Evolutionary conservation across 2,329 filamentous ascomycete species (phyloP).

Genomic region (Cryphonectria japonica): DNA sequence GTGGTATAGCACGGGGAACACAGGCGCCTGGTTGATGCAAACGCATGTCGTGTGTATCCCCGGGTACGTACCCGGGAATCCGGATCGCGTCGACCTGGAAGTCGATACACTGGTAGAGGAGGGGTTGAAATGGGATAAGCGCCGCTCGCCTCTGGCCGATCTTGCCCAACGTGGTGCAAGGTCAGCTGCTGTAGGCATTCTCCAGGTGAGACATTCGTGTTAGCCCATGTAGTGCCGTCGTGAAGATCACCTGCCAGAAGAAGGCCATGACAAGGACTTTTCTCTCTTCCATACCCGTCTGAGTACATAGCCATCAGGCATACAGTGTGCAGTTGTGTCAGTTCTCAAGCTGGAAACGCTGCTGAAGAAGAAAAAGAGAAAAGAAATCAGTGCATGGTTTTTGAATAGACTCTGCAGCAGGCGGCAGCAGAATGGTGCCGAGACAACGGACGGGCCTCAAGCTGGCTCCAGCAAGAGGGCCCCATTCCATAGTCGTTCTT

Average conservation of each 20-base stretch:
- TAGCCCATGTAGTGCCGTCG: neutral
- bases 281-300: neutral
- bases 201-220: conserved; percentile 11
- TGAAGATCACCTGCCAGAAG: neutral
- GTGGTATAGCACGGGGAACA: neutral
- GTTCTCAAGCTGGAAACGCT: neutral
- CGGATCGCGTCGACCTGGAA: conserved; percentile 7
- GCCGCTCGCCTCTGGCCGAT: conserved; percentile 8
- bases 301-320: neutral
- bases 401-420: neutral
- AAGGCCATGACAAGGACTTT: neutral
- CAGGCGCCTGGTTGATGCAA: conserved; percentile 11
- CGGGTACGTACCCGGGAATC: conserved; percentile 14
- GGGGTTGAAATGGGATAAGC: conserved; percentile 6
- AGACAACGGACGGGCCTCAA: conserved; percentile 25
- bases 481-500: neutral
- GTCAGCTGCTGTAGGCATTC: neutral
- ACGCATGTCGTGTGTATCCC: conserved; percentile 19
- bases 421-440: conserved; percentile 23
- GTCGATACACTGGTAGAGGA: neutral
- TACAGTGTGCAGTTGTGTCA: neutral
- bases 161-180: conserved; percentile 13
- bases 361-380: too few relatives aligned
- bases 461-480: neutral
- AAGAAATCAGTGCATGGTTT: neutral